Conservation (phyloP, 2,329 filamentous ascomycete species). For the Botrytis medusae region DNA sequence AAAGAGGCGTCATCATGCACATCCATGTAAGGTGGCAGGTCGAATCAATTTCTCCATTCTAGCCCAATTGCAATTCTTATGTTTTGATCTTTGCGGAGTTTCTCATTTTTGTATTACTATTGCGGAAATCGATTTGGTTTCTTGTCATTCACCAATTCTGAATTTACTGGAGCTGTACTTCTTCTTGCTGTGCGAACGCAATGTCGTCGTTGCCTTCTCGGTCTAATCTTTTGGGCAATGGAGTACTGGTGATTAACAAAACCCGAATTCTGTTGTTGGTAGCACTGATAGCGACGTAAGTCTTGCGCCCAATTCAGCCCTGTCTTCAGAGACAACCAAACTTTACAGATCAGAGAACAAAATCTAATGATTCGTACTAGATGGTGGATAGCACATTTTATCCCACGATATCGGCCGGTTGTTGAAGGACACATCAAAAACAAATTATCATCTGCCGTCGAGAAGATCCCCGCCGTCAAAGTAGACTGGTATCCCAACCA, state of each 20-base stretch:
- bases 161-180: background rate
- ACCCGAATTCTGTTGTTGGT: slow-evolving; percentile 30
- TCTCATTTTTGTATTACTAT: background rate
- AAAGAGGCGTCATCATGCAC: background rate
- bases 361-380: slow-evolving; percentile 36
- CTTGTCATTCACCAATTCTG: background rate
- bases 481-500: slow-evolving; percentile 37
- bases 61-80: background rate
- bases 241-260: slow-evolving; percentile 33
- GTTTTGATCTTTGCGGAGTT: background rate
- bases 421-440: slow-evolving; percentile 41
- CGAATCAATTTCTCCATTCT: background rate
- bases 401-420: slow-evolving; percentile 48
- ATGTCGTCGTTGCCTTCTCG: slow-evolving; percentile 9
- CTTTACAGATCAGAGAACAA: background rate
- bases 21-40: slow-evolving; percentile 10
- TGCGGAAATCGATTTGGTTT: background rate
- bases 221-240: slow-evolving; percentile 27
- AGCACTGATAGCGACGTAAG: slow-evolving; percentile 37
- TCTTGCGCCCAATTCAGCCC: slow-evolving; percentile 2
- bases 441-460: slow-evolving; percentile 32
- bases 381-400: slow-evolving; percentile 49
- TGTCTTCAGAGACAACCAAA: background rate
- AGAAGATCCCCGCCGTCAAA: slow-evolving; percentile 37
- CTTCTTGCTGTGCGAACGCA: background rate